Evolutionary conservation across 371 early-diverging fungal genomes (phyloP).

Genomic region (Mortierella sp.): DNA sequence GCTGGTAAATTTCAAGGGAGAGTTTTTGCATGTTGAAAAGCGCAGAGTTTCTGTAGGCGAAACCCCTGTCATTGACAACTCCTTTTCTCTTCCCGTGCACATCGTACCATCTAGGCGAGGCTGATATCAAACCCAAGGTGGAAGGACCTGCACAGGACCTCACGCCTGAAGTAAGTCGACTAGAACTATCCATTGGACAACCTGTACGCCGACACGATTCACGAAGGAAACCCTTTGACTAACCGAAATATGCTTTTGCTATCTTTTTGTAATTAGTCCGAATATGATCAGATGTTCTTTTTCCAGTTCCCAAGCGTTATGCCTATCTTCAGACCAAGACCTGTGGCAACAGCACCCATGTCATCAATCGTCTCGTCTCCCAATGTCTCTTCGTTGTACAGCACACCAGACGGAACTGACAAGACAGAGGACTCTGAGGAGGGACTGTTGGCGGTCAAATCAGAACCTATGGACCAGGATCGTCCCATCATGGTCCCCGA

Average conservation of each 20-base stretch:
- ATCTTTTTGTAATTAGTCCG: conserved; percentile 12
- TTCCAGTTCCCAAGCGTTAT: conserved; percentile 58
- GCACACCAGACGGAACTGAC: conserved; percentile 34
- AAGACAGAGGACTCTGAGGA: conserved; percentile 37
- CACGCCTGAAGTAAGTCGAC: conserved; percentile 32
- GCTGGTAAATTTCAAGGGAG: conserved; percentile 14
- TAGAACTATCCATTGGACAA: too few species aligned
- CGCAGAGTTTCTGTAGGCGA: neutral
- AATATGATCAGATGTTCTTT: conserved; percentile 49
- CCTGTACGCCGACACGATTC: neutral
- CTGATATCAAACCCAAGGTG: conserved; percentile 38
- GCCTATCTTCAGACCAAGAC: conserved; percentile 48
- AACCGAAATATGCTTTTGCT: neutral
- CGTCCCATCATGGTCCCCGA: conserved; percentile 39
- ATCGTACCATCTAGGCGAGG: conserved; percentile 14
- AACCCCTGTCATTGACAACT: neutral
- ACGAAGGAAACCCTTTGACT: neutral
- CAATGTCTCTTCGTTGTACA: conserved; percentile 28
- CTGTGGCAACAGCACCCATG: conserved; percentile 31
- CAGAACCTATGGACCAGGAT: conserved; percentile 50
- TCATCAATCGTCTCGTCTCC: conserved; percentile 28
- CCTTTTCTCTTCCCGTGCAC: neutral
- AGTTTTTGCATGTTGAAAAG: neutral
- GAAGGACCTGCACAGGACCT: conserved; percentile 55
- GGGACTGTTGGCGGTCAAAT: conserved; percentile 36